Conservation (phyloP, 306 rosid species). For the Citrullus amarus region DNA sequence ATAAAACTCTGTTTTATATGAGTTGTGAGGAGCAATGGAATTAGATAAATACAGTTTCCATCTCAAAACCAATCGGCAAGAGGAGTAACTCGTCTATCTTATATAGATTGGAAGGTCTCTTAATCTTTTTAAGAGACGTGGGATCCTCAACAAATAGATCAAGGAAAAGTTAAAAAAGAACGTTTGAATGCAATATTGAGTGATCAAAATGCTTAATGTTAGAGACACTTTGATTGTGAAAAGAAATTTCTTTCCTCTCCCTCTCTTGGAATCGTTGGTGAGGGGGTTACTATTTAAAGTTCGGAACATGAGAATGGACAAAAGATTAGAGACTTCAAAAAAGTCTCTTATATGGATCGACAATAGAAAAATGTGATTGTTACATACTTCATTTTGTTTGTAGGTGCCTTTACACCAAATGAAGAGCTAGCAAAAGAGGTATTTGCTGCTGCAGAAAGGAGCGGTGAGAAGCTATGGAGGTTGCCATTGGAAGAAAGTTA, state of each 20-base stretch:
- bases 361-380: neutral
- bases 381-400: conserved; percentile 6
- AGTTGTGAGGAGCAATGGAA: no score
- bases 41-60: no score
- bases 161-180: no score
- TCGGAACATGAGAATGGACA: neutral
- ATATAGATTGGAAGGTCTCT: no score
- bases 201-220: no score
- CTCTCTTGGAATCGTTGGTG: neutral
- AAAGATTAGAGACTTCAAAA: neutral
- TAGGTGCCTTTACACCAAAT: conserved; percentile 82
- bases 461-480: conserved; percentile 95
- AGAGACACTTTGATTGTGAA: neutral
- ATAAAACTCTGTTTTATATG: neutral
- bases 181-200: no score
- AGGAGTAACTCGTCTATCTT: no score
- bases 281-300: neutral
- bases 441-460: conserved; percentile 55
- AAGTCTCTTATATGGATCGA: neutral
- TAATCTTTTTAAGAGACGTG: no score
- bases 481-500: conserved; percentile 94
- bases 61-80: no score
- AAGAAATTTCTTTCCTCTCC: neutral
- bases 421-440: conserved; percentile 91
- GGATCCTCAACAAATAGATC: no score